Conservation (phyloP, 2,329 filamentous ascomycete species). For the Tetracladium maxilliforme region DNA sequence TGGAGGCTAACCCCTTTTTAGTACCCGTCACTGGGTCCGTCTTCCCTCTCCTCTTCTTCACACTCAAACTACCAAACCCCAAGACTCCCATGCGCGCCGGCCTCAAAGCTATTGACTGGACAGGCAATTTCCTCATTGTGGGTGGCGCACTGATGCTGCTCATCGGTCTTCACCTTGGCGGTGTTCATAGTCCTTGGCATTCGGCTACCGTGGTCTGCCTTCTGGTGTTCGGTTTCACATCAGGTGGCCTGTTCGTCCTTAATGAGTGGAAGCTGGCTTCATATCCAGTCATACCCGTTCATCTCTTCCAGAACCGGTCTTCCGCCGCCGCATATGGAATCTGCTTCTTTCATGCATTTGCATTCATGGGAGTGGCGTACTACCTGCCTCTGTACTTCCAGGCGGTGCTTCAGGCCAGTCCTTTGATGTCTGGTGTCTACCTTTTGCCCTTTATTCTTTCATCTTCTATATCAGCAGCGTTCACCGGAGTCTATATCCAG, state of each 20-base stretch:
- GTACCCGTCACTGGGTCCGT: conserved; percentile 36
- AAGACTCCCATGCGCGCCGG: conserved; percentile 42
- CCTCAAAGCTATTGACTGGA: conserved; percentile 40
- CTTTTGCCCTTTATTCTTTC: conserved; percentile 1
- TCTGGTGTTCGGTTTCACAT: conserved; percentile 40
- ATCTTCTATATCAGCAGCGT: conserved; percentile 3
- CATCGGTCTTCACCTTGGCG: conserved; percentile 56
- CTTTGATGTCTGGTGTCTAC: not conserved
- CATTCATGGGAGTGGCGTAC: conserved; percentile 52
- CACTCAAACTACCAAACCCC: conserved; percentile 46
- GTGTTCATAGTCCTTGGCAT: conserved; percentile 37
- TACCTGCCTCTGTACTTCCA: conserved; percentile 66
- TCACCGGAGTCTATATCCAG: conserved; percentile 19
- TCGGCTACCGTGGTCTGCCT: conserved; percentile 48
- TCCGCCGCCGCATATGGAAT: conserved; percentile 39
- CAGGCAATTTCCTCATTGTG: conserved; percentile 45
- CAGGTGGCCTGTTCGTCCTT: conserved; percentile 35
- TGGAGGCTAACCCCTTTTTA: conserved; percentile 8
- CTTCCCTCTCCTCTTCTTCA: conserved; percentile 40
- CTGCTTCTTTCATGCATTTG: conserved; percentile 29
- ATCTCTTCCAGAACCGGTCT: conserved; percentile 38
- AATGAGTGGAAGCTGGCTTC: conserved; percentile 49
- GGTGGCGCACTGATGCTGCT: conserved; percentile 55
- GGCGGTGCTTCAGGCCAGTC: conserved; percentile 39
- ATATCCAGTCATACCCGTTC: conserved; percentile 55